Evolutionary conservation across 2,329 filamentous ascomycete species (phyloP), one percentile per base, ranked within the genome.

Genomic region (Trichoderma gracile): DNA sequence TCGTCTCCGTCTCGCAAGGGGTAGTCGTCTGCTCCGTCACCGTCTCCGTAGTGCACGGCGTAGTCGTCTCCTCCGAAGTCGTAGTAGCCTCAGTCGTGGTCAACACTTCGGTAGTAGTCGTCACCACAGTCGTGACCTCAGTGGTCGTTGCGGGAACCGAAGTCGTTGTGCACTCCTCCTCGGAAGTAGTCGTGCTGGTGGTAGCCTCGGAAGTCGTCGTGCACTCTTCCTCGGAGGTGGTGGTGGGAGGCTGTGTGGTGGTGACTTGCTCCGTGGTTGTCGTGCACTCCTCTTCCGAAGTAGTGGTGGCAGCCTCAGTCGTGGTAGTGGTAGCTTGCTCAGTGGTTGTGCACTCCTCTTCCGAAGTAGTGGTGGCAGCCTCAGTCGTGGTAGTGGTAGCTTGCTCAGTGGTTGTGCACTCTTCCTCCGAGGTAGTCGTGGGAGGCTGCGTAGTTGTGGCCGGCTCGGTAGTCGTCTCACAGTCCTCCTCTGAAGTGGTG

Each of bases 201-300:
- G 33, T 38, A 14, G 33, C 10, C 33, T 38, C 33, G 10, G 33
- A 2, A 8, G 33, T 38, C 14, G 33, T 38, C 33, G 33, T 38
- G 33, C 33, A 38, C 33, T 38, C 33, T 12, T 38, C 33, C 12
- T 38, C 33, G 2, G 33, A 38, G 5, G 33, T 38, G 10, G 33
- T 38, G 10, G 33, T 38, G 33, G 10, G 3, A 38, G 33, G 10
- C 33, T 42, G 54, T 50, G 63, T 64, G 69, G 59, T 70, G 3
- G 33, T 38, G 7, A 10, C 14, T 10, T 10, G 14, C 10, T 38
- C 33, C 33, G 33, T 38, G 2, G 33, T 38, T 12, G 33, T 38
- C 10, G 33, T 38, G 33, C 33, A 38, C 33, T 38, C 33, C 33
- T 38, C 33, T 38, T 38, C 61, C 42, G 65, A 66, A 40, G 47